Conservation (phyloP, 208 protist genomes). For the Trypanosoma melophagium region DNA sequence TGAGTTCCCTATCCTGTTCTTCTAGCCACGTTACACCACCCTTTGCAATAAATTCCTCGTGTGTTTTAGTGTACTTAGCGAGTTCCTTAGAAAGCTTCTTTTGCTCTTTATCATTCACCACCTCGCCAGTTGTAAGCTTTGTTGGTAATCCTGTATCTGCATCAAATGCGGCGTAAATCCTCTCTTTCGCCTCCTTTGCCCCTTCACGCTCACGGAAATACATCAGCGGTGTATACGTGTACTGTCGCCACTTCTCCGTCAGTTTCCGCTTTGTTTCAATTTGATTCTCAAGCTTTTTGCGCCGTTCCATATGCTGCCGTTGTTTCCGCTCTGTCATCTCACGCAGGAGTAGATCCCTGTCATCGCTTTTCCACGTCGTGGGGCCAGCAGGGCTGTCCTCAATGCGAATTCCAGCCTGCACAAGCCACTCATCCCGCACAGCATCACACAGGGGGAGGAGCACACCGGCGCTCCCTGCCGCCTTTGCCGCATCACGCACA, state of each 20-base stretch:
- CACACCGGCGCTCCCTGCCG: conserved; percentile 10
- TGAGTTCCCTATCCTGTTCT: conserved; percentile 53
- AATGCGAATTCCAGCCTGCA: conserved; percentile 75
- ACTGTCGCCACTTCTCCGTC: conserved; percentile 67
- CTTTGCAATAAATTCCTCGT: conserved; percentile 65
- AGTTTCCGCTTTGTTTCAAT: conserved; percentile 63
- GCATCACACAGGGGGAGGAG: conserved; percentile 77
- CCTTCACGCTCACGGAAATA: conserved; percentile 38
- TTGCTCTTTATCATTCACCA: conserved; percentile 54
- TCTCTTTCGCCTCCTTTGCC: conserved; percentile 19
- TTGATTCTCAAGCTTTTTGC: conserved; percentile 58
- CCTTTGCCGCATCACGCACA: conserved; percentile 53
- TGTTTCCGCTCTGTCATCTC: conserved; percentile 50
- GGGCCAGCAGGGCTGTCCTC: conserved; percentile 73
- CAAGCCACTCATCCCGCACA: conserved; percentile 77
- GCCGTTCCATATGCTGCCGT: conserved; percentile 39
- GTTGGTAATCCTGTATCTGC: conserved; percentile 53
- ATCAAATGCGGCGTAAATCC: conserved; percentile 49
- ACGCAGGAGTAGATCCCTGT: conserved; percentile 50
- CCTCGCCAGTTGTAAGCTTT: conserved; percentile 35
- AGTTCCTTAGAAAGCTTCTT: conserved; percentile 77
- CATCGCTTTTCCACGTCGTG: conserved; percentile 79
- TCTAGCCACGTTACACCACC: conserved; percentile 55
- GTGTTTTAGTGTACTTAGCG: conserved; percentile 64
- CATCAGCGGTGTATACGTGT: conserved; percentile 35